phyloP scores from a whole-genome alignment of 116 monocot species.

The Iris pallida region DNA sequence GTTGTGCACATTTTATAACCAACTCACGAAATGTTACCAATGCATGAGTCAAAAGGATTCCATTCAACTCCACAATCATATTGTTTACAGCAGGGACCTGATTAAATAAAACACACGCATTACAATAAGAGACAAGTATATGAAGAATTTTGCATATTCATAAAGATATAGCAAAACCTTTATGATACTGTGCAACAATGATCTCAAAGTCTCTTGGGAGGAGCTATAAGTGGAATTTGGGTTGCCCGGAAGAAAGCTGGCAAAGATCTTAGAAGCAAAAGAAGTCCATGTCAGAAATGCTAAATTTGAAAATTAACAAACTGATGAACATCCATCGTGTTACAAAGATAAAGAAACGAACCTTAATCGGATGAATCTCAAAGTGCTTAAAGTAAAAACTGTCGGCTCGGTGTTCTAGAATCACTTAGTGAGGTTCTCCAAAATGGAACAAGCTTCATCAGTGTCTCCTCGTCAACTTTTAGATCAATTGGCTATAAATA shows the following conservation, averaged over 20 bases:
- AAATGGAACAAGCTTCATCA: slow-evolving; percentile 83
- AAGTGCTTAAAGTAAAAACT: slow-evolving; percentile 81
- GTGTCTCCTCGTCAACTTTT: slow-evolving; percentile 89
- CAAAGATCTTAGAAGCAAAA: slow-evolving; percentile 46
- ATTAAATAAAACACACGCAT: background rate
- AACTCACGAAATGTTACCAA: slow-evolving; percentile 70
- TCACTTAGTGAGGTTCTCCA: slow-evolving; percentile 73
- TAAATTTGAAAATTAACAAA: background rate
- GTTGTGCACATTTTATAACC: slow-evolving; percentile 77
- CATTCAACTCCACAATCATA: slow-evolving; percentile 70
- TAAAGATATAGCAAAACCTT: slow-evolving; percentile 35
- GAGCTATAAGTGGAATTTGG: slow-evolving; percentile 68
- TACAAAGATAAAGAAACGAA: slow-evolving; percentile 1
- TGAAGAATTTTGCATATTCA: background rate
- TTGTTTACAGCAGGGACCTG: slow-evolving; percentile 75
- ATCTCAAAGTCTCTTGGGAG: slow-evolving; percentile 63
- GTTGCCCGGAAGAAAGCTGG: slow-evolving; percentile 74
- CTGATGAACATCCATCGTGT: background rate
- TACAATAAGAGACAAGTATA: background rate
- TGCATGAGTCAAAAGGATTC: slow-evolving; percentile 79
- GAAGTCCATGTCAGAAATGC: background rate
- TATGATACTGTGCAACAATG: slow-evolving; percentile 79
- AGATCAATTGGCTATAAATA: slow-evolving; percentile 71
- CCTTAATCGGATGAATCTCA: slow-evolving; percentile 94
- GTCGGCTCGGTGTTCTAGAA: slow-evolving; percentile 35